phyloP scores from a whole-genome alignment of 805 yeast species.

The Candida orba region DNA sequence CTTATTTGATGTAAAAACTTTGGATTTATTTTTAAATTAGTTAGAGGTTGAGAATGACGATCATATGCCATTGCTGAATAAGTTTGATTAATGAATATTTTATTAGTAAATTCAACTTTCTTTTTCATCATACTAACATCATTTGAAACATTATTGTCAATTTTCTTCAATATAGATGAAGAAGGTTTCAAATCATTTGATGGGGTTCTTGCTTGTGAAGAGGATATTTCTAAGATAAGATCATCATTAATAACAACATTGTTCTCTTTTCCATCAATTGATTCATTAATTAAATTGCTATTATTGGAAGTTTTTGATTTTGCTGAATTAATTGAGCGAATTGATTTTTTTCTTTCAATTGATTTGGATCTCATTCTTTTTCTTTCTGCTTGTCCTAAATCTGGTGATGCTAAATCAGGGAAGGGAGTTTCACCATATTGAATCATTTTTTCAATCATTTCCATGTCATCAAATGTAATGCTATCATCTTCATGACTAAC shows the following conservation, averaged over 20 bases:
- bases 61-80: conserved; percentile 45
- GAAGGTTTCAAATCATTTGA: not conserved
- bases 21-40: conserved; percentile 37
- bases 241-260: conserved; percentile 1
- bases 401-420: conserved; percentile 25
- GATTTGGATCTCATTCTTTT: conserved; percentile 29
- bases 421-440: conserved; percentile 36
- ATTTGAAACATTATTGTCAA: not conserved
- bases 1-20: conserved; percentile 48
- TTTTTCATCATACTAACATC: conserved; percentile 8
- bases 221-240: conserved; percentile 13
- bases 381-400: conserved; percentile 24
- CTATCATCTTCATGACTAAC: conserved; percentile 4
- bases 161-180: not conserved
- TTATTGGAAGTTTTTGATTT: conserved; percentile 11
- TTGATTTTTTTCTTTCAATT: conserved; percentile 28
- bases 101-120: conserved; percentile 39
- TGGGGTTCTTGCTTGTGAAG: conserved; percentile 12
- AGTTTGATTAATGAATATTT: conserved; percentile 44
- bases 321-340: conserved; percentile 24
- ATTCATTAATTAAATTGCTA: not conserved
- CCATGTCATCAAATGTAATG: conserved; percentile 26
- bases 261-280: not conserved
- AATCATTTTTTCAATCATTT: conserved; percentile 31
- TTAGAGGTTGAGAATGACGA: conserved; percentile 43